These are phyloP conservation scores for Protea cynaroides DNA, from an alignment of 164 flowering plant species.

Conservation along the genomic window DNA sequence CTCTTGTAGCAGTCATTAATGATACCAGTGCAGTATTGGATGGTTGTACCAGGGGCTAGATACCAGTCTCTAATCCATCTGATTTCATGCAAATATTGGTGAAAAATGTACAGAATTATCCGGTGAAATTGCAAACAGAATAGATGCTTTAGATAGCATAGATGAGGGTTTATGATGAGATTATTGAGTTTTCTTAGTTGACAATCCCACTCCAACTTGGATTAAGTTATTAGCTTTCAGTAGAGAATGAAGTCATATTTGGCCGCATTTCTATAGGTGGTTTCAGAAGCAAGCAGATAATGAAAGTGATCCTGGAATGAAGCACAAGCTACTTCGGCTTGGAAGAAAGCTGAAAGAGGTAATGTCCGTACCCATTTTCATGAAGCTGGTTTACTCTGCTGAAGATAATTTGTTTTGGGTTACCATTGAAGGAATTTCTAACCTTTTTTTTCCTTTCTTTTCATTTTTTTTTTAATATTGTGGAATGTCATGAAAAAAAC, in stretches of 20 bases:
- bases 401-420: not conserved
- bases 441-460: too few relatives aligned
- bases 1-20: constrained; percentile 22
- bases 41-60: constrained; percentile 21
- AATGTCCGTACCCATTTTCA: not conserved
- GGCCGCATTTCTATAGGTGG: constrained; percentile 66
- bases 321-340: constrained; percentile 62
- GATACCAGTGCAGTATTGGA: constrained; percentile 30
- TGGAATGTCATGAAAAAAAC: too few relatives aligned
- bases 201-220: constrained; percentile 86
- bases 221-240: constrained; percentile 81
- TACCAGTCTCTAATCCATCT: constrained; percentile 9
- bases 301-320: constrained; percentile 69
- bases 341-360: constrained; percentile 90
- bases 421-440: too few relatives aligned
- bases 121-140: constrained; percentile 16
- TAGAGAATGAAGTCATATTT: constrained; percentile 57
- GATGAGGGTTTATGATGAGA: constrained; percentile 66
- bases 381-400: not conserved
- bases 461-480: too few relatives aligned
- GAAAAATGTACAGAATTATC: constrained; percentile 11
- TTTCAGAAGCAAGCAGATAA: constrained; percentile 71
- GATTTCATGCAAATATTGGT: too few relatives aligned
- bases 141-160: constrained; percentile 17
- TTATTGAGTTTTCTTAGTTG: constrained; percentile 91